Evolutionary conservation across 2,329 filamentous ascomycete species (phyloP).

Genomic region (Epichloe sibirici): DNA sequence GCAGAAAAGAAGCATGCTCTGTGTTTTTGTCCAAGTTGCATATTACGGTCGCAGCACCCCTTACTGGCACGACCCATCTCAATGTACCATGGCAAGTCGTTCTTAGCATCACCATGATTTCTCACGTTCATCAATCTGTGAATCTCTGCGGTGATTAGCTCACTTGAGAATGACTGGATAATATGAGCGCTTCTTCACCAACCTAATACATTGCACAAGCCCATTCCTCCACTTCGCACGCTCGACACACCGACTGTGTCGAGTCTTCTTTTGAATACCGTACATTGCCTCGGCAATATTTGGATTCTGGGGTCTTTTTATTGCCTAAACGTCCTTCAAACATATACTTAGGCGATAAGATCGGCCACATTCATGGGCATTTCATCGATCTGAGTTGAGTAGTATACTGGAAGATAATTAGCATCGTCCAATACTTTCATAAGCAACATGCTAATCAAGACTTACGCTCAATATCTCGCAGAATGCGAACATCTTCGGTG

Average conservation of each 20-base stretch:
- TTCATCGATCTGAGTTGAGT: constrained; percentile 94
- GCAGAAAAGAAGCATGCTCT: background rate
- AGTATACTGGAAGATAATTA: constrained; percentile 55
- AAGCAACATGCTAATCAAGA: constrained; percentile 9
- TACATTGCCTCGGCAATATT: background rate
- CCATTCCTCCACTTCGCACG: constrained; percentile 9
- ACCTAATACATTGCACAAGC: constrained; percentile 7
- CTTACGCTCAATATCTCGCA: constrained; percentile 89
- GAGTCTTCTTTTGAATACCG: background rate
- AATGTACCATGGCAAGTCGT: background rate
- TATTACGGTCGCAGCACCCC: no score
- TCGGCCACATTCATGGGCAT: constrained; percentile 93
- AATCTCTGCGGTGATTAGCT: background rate
- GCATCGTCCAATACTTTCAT: constrained; percentile 10
- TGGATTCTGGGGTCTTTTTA: background rate
- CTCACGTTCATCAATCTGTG: constrained; percentile 1
- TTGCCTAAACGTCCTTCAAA: background rate
- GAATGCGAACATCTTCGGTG: constrained; percentile 91
- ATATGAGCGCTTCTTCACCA: background rate
- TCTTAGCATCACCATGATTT: background rate
- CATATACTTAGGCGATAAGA: constrained; percentile 34
- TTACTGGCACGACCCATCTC: background rate
- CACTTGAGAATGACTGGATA: background rate
- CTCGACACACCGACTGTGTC: constrained; percentile 1
- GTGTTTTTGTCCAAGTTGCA: background rate